These are phyloP conservation scores for Ophiocordyceps polyrhachis-furcata DNA, from an alignment of 2,329 filamentous ascomycete genomes.

Conservation along the genomic window DNA sequence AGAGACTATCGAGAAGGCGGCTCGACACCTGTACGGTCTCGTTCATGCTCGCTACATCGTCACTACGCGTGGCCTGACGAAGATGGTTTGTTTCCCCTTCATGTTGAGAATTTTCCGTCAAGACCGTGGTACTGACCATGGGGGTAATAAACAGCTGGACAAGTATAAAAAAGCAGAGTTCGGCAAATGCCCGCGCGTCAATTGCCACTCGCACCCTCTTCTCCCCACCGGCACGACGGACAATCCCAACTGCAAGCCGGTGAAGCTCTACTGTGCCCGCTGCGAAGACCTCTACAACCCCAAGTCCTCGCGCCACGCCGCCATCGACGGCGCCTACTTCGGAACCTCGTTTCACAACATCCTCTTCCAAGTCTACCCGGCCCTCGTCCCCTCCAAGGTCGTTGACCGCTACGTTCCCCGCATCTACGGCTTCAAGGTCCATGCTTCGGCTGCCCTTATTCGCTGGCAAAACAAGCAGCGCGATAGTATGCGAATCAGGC, in stretches of 20 bases:
- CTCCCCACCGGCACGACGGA: conserved; percentile 91
- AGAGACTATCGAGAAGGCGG: conserved; percentile 94
- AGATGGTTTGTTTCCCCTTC: conserved; percentile 54
- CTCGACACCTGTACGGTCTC: conserved; percentile 83
- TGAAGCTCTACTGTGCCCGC: conserved; percentile 91
- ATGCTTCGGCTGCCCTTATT: conserved; percentile 70
- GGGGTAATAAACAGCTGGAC: conserved; percentile 48
- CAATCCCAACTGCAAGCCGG: conserved; percentile 67
- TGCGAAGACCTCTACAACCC: conserved; percentile 99
- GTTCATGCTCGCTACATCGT: conserved; percentile 96
- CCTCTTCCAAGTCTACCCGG: conserved; percentile 93
- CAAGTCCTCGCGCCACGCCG: conserved; percentile 86
- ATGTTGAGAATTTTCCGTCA: neutral
- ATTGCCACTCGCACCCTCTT: conserved; percentile 83
- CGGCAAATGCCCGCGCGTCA: conserved; percentile 90
- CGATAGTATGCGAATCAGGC: conserved; percentile 62
- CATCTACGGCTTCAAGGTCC: conserved; percentile 90
- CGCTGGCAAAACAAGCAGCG: conserved; percentile 77
- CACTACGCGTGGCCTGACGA: conserved; percentile 78
- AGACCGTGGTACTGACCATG: neutral
- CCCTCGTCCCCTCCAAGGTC: conserved; percentile 72
- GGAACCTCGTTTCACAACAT: conserved; percentile 98
- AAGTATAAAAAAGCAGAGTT: conserved; percentile 99
- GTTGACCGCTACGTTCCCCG: conserved; percentile 72
- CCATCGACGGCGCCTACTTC: conserved; percentile 96